A percentile compares a stretch with the other conserved stretches of the same genome.
phyloP scores from a whole-genome alignment of 176 grass and related monocot genomes.

The Raddia guianensis region DNA sequence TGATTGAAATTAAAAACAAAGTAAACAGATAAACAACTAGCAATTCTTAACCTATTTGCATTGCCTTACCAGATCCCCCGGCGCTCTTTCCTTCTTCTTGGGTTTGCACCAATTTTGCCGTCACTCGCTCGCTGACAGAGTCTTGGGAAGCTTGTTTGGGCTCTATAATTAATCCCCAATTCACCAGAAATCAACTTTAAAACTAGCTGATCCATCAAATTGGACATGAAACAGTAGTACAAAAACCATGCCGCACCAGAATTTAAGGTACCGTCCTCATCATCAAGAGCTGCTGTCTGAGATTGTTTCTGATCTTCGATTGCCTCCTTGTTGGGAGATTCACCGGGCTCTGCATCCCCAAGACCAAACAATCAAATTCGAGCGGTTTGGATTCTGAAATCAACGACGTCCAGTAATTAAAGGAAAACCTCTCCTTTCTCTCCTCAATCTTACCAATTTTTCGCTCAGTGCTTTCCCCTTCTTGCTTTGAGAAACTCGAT shows the following conservation, averaged over 20 bases:
- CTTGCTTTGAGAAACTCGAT: not conserved
- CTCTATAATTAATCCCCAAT: conserved; percentile 34
- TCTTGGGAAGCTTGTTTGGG: conserved; percentile 8
- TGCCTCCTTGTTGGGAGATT: conserved; percentile 32
- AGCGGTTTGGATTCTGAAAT: not conserved
- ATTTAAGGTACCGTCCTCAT: not conserved
- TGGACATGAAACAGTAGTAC: conserved; percentile 6
- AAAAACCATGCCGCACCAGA: conserved; percentile 30
- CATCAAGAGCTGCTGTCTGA: conserved; percentile 14
- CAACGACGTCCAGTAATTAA: not conserved
- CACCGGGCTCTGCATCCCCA: conserved; percentile 23
- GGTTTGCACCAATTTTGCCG: not conserved
- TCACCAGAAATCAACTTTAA: conserved; percentile 22
- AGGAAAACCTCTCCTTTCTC: not conserved
- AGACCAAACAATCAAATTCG: conserved; percentile 12
- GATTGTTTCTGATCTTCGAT: conserved; percentile 13
- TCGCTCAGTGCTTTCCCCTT: conserved; percentile 12
- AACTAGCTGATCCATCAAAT: conserved; percentile 1
- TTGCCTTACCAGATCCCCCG: conserved; percentile 34
- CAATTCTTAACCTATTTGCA: not conserved
- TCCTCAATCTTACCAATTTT: conserved; percentile 1
- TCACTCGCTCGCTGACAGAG: not conserved
- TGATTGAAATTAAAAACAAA: not conserved
- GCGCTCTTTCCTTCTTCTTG: conserved; percentile 10
- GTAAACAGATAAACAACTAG: not conserved